A percentile compares a stretch with the other conserved stretches of the same genome.
phyloP scores from a whole-genome alignment of 73 alveolate species.

The Blepharisma japonicum region DNA sequence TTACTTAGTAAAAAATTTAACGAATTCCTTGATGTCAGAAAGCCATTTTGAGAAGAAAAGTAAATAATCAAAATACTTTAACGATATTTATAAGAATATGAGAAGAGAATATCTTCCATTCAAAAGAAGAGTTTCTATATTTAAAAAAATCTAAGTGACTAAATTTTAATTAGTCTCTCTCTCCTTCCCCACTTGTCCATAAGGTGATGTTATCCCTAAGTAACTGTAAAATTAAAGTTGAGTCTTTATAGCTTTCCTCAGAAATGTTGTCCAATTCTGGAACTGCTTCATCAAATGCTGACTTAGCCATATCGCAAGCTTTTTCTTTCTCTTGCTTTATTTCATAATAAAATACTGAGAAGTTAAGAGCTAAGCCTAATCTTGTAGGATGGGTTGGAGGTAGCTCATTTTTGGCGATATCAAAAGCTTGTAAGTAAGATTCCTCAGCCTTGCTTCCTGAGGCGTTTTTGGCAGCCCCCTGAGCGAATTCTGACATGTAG shows the following conservation, averaged over 20 bases:
- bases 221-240: constrained; percentile 44
- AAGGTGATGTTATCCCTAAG: constrained; percentile 40
- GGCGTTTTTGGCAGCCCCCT: constrained; percentile 42
- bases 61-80: too few species aligned
- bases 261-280: constrained; percentile 48
- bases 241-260: constrained; percentile 59
- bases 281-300: constrained; percentile 57
- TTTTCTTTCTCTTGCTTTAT: constrained; percentile 66
- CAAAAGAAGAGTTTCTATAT: too few species aligned
- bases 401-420: constrained; percentile 43
- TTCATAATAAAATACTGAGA: constrained; percentile 83
- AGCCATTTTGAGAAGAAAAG: too few species aligned
- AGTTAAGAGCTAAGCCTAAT: constrained; percentile 76
- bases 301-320: constrained; percentile 74
- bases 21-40: too few species aligned
- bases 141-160: neutral
- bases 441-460: constrained; percentile 43
- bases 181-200: constrained; percentile 13
- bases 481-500: constrained; percentile 50
- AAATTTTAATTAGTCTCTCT: constrained; percentile 19
- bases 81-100: too few species aligned
- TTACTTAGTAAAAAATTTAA: too few species aligned
- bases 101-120: too few species aligned
- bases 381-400: constrained; percentile 60
- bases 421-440: constrained; percentile 48